Base-by-base conservation (phyloP, 345 rosid species). In the Gossypium ekmanianum region DNA sequence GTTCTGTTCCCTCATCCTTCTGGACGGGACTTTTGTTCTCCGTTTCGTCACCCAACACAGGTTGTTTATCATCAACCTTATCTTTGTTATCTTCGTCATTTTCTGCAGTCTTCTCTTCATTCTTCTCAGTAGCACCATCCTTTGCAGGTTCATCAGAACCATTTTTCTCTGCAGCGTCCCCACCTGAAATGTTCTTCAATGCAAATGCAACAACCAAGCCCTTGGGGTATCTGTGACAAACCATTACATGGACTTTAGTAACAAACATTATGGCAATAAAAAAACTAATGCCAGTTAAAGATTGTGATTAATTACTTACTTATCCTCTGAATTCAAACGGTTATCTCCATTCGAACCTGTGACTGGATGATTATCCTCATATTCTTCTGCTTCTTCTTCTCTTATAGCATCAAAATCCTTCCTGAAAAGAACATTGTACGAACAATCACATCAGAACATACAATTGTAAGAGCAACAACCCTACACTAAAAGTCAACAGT, bases 121-220 rank as follows among this genome's bases (percentile, higher is more conserved):
- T 69, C 64, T 62, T 80, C 73, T 58, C 70, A 26, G 70, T 22
- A 26, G 71, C 74, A 26, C 26, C 84, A 61, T 66, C 83, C 41
- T 72, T 73, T 3, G 72, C 74, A 70, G 79, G 55, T 81, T 83
- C 83, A 65, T 81, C 81, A 45, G 79, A 41, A 61, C 29, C 81
- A 55, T 84, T 84, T 54, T 76, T 63, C 56, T 84, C 88, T 1
- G 61, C 54, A 26, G 90, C 74, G 68, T 9, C 83, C 58, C 79
- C 92, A 79, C 87, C 75, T 56, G 74, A 77, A 34, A 67, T 73
- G 50, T 76, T 83, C 86, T 91, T 93, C 63, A 95, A 82, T 20
- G 87, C 75, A 83, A 95, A 95, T 48, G 97, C 90, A 76, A 93
- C 90, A 71, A 95, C 85, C 79, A 95, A 84, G 66, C 96, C 98